Conservation (phyloP, 2,329 filamentous ascomycete species). For the Sporothrix brunneoviolacea region DNA sequence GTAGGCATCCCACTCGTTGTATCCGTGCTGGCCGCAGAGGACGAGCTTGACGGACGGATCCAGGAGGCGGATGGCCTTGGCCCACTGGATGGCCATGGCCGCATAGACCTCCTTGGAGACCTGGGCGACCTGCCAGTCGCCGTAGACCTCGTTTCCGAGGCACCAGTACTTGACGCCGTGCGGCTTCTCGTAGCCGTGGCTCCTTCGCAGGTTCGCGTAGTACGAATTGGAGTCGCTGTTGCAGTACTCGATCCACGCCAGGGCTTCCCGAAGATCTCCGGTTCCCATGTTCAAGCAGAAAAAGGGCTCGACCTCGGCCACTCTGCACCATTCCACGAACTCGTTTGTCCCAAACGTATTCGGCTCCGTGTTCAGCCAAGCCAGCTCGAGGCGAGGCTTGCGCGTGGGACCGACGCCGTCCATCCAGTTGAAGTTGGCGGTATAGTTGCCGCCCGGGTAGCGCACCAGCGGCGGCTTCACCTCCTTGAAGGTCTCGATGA, state of each 20-base stretch:
- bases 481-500: slow-evolving; percentile 65
- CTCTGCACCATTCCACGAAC: slow-evolving; percentile 74
- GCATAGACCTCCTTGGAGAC: slow-evolving; percentile 65
- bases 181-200: slow-evolving; percentile 68
- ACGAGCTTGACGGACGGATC: slow-evolving; percentile 65
- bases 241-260: slow-evolving; percentile 83
- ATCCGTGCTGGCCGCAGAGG: slow-evolving; percentile 66
- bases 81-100: slow-evolving; percentile 63
- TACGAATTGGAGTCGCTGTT: slow-evolving; percentile 71
- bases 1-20: slow-evolving; percentile 64
- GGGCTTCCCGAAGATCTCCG: slow-evolving; percentile 49
- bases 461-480: slow-evolving; percentile 69
- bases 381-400: slow-evolving; percentile 62
- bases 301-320: slow-evolving; percentile 70
- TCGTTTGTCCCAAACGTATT: slow-evolving; percentile 83
- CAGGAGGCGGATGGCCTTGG: slow-evolving; percentile 63
- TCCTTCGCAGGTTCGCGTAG: slow-evolving; percentile 72
- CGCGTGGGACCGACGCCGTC: slow-evolving; percentile 72
- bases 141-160: slow-evolving; percentile 69
- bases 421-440: slow-evolving; percentile 78
- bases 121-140: slow-evolving; percentile 57
- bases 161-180: slow-evolving; percentile 84
- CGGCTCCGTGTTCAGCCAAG: slow-evolving; percentile 69
- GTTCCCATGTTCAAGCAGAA: slow-evolving; percentile 77
- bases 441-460: slow-evolving; percentile 80